Conservation (phyloP, 768 basidiomycete species). For the Suillus subluteus region DNA sequence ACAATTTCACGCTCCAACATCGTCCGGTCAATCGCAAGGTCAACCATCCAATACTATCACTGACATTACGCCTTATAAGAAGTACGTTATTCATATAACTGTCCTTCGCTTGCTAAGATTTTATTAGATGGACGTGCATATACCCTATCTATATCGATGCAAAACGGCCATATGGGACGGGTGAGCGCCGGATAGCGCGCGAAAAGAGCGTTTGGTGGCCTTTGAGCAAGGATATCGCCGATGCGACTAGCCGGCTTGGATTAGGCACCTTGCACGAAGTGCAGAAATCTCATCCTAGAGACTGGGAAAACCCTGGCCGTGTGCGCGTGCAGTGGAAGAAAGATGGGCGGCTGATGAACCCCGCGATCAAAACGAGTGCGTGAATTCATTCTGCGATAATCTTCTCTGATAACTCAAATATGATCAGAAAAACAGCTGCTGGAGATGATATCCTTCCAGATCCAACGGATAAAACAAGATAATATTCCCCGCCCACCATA, state of each 20-base stretch:
- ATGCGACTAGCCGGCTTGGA: constrained; percentile 77
- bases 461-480: constrained; percentile 76
- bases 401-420: background rate
- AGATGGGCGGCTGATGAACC: constrained; percentile 67
- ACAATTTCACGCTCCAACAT: constrained; percentile 26
- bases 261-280: constrained; percentile 87
- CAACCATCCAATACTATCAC: constrained; percentile 48
- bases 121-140: constrained; percentile 86
- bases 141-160: constrained; percentile 98
- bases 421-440: constrained; percentile 76
- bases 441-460: constrained; percentile 72
- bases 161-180: constrained; percentile 83
- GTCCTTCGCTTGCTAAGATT: constrained; percentile 13
- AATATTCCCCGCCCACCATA: constrained; percentile 69
- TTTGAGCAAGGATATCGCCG: constrained; percentile 88
- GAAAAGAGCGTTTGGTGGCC: constrained; percentile 93
- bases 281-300: constrained; percentile 87
- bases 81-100: constrained; percentile 46
- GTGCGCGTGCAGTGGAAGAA: constrained; percentile 94
- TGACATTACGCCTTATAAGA: constrained; percentile 85
- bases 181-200: constrained; percentile 80
- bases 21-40: constrained; percentile 24
- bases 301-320: constrained; percentile 98
- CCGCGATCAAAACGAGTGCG: constrained; percentile 76
- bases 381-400: constrained; percentile 19